Base-by-base conservation (phyloP, 1,284 basidiomycete genomes). In the Rhodofomes roseus region DNA sequence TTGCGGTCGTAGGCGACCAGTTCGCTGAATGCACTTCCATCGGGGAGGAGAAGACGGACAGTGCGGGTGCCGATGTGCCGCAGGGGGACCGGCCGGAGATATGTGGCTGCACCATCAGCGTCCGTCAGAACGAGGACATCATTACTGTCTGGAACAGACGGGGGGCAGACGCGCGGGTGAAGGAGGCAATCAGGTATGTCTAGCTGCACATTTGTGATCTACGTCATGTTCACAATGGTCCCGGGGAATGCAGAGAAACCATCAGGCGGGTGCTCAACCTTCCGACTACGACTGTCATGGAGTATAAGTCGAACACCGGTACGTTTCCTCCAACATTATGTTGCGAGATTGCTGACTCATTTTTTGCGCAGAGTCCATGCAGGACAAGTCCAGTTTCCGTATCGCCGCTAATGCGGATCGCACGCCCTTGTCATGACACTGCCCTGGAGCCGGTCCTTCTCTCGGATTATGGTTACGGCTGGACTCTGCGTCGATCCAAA, bases 241-340 rank as follows among this genome's bases (percentile, higher is more conserved):
- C 43, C 12, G 7, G 1, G 34, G 12, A 46, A 4, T 39, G 12
- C 63, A 92, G 90, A 72, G 89, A 92, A 66, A 86, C 83, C 0
- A 81, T 93, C 62, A 81, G 85, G 54, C 75, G 74, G 69, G 85
- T 87, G 16, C 76, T 93, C 46, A 84, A 86, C 71, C 77, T 93
- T 22, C 83, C 89, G n/a, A 66, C 81, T 2, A 78, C 81, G 20
- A 91, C 88, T 0, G 80, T 87, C 62, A 87, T 93, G 87, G 90
- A 93, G 71, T 93, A 92, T 71, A 93, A 93, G 74, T 87, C 89
- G 9, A 92, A 93, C 73, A 92, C 90, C 65, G 90, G 90, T 89
- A 63, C 56, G 80, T 65, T 54, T 7, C 22, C 11, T 53, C 7
- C 11, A 50, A 20, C 23, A 1, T 29, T 53, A 27, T 31, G 29